Evolutionary conservation across 2,329 filamentous ascomycete species (phyloP), one percentile per base, ranked within the genome.

Genomic region (Delphinella strobiligena): DNA sequence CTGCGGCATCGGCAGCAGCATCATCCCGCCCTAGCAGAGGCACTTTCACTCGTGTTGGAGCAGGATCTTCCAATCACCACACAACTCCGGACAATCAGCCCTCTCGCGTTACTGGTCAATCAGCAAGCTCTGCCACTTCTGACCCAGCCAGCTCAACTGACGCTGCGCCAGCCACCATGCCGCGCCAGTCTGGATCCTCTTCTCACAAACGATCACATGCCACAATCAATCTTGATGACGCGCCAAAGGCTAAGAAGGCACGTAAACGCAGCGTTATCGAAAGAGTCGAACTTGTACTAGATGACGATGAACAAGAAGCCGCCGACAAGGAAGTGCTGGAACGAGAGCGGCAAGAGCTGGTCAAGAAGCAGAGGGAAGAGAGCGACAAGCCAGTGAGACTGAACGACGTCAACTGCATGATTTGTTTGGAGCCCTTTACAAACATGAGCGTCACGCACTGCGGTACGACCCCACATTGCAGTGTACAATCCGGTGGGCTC

Each of bases 351-450:
- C 61, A 68, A 40, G 69, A 73, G 44, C 67, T 69, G 0, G 58
- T 72, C 29, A 64, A 65, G 40, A 40, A 40, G 33, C 61, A 71
- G 45, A 51, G 61, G 19, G 44, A 53, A 31, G 40, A 56, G 5
- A 51, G 51, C 8, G 53, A 54, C 24, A 47, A 53, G 14, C 29
- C 38, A 12, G 41, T 38, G 16, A 38, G 36, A 9, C 40, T 61
- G 70, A 47, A 69, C 59, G 16, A 66, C 56, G 4, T 68, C 69
- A 51, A 72, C 62, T 80, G 75, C 52, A 74, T 77, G 33, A 73
- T 80, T 16, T 80, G 75, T 56, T 72, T 80, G 70, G 75, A 79
- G 47, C 66, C 61, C 3, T 72, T 69, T 2, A 74, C 68, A 7
- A 67, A 78, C 51, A 64, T 75, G 8, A 78, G 75, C 2, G 71